Evolutionary conservation across 2,329 filamentous ascomycete species (phyloP).

Genomic region (Alternaria gaisen): DNA sequence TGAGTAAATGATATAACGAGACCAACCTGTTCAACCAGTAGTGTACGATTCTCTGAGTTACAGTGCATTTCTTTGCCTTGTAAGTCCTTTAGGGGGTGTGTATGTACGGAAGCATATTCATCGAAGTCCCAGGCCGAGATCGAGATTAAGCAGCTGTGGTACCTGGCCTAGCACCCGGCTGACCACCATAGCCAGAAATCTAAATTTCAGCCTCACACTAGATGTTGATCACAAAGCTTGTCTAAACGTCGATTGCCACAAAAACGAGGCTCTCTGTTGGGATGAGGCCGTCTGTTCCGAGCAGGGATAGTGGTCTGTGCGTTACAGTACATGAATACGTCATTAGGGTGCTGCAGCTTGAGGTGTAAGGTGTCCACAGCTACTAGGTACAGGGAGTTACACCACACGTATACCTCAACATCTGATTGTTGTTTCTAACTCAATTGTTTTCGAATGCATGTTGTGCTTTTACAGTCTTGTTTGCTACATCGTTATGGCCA

Average conservation of each 20-base stretch:
- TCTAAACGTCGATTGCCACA: slow-evolving; percentile 4
- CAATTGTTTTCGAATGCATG: background rate
- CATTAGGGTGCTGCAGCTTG: background rate
- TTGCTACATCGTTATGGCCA: background rate
- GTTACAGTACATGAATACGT: background rate
- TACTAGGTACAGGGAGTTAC: background rate
- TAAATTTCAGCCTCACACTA: background rate
- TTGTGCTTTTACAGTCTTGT: background rate
- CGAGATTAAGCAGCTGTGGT: background rate
- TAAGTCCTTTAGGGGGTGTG: background rate
- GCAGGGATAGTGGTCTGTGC: slow-evolving; percentile 10
- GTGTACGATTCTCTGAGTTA: background rate
- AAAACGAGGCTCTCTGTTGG: background rate
- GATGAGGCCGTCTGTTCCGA: slow-evolving; percentile 1
- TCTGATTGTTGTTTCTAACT: background rate
- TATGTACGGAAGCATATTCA: background rate
- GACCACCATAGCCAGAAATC: background rate
- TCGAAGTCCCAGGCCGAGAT: background rate
- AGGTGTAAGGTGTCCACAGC: slow-evolving; percentile 1
- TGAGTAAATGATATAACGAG: slow-evolving; percentile 3
- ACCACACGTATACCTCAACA: background rate
- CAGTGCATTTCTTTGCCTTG: background rate
- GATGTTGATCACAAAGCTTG: slow-evolving; percentile 6
- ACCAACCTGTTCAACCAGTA: background rate
- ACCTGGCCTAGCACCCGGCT: background rate